phyloP scores from a whole-genome alignment of 441 rosid species.

The Jatropha podagrica region DNA sequence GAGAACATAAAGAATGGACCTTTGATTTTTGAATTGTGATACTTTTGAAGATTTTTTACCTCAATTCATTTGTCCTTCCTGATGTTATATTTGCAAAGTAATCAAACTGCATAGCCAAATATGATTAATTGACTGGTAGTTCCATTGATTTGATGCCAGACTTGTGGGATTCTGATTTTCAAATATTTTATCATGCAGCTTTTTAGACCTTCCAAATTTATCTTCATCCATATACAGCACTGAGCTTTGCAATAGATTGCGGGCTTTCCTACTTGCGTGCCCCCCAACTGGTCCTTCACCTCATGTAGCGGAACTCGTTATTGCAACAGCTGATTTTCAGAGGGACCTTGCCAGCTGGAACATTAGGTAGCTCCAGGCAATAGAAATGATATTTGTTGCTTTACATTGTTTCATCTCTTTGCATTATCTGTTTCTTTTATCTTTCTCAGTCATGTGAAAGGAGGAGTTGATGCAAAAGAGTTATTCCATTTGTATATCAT shows the following conservation, averaged over 20 bases:
- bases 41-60: neutral
- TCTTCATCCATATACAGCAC: conserved; percentile 90
- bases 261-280: conserved; percentile 84
- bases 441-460: conserved; percentile 73
- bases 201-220: conserved; percentile 86
- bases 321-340: conserved; percentile 95
- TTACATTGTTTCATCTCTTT: conserved; percentile 24
- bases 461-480: conserved; percentile 95
- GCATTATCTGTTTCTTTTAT: conserved; percentile 12
- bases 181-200: conserved; percentile 51
- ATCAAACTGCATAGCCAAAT: neutral
- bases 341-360: conserved; percentile 88
- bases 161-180: conserved; percentile 19
- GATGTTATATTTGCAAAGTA: neutral
- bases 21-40: neutral
- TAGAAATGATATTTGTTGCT: conserved; percentile 8
- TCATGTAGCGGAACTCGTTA: conserved; percentile 85
- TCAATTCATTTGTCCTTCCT: neutral
- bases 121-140: conserved; percentile 13
- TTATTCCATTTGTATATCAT: conserved; percentile 89
- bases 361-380: conserved; percentile 50
- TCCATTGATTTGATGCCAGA: conserved; percentile 11
- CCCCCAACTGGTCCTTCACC: conserved; percentile 97
- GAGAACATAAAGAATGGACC: neutral
- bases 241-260: conserved; percentile 86